Evolutionary conservation across 1,284 basidiomycete species (phyloP), one percentile per base, ranked within the genome.

Genomic region (Ceratobasidium sp.): DNA sequence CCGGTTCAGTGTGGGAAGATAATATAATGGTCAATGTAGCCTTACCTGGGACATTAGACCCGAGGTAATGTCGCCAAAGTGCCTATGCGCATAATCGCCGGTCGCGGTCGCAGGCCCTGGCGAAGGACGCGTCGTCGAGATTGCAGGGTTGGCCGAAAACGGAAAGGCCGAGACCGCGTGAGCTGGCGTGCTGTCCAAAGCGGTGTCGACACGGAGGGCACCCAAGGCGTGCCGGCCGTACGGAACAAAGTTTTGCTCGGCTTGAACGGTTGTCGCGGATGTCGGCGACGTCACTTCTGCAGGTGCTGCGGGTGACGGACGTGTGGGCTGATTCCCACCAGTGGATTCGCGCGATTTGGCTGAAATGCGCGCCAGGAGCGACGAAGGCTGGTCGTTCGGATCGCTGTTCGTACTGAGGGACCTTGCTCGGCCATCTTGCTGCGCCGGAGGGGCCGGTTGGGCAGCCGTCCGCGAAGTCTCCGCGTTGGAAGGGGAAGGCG

Each of bases 321-420:
- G 52, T 18, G 39, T n/a, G 14, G 65, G 50, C 16, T 28, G 23
- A 30, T 46, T 46, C 8, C 65, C 65, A 30, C 65, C 65, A 30
- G 50, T 53, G 36, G 65, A 69, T 28, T 69, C 67, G 23, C 67
- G 41, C 50, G 74, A 64, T 78, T 88, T 89, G 72, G 85, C 87
- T 65, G 86, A 86, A 78, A 93, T 91, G 50, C 92, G 89, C 60
- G 89, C 86, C 59, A 93, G 83, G 46, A 93, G 83, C 8, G 91
- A 93, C 39, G 88, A 85, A 0, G 87, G 86, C 9, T 74, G 73
- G 23, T 75, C 73, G 75, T 90, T 91, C 12, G 90, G 88, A 76
- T 93, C 92, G 77, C 91, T 93, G 79, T 90, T 90, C 8, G 85
- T 87, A 79, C 87, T 88, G 79, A 84, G 78, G 1, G 92, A 91